These are phyloP conservation scores for Yamadazyma nakazawae DNA, from an alignment of 805 yeast species.

Conservation along the genomic window DNA sequence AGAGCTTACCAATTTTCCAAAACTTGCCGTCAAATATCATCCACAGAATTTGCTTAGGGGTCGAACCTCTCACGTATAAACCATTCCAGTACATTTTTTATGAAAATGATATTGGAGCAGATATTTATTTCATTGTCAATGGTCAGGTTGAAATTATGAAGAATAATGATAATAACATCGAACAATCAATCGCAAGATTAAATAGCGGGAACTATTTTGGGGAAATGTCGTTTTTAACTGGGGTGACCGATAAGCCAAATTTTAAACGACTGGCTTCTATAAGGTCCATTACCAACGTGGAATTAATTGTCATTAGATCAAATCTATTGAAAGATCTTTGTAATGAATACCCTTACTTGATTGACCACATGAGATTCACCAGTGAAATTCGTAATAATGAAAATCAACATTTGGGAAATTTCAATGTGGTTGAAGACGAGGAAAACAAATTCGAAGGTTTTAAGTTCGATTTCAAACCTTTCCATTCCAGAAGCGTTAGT, in stretches of 20 bases:
- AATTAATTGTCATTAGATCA: slow-evolving; percentile 58
- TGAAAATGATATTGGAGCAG: slow-evolving; percentile 59
- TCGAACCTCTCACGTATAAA: slow-evolving; percentile 50
- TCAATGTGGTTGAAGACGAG: neutral
- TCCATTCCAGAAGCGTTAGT: slow-evolving; percentile 16
- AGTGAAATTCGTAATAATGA: slow-evolving; percentile 47
- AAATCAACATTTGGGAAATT: slow-evolving; percentile 1
- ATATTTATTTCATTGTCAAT: slow-evolving; percentile 60
- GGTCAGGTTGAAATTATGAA: slow-evolving; percentile 72
- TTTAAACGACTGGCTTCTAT: slow-evolving; percentile 56
- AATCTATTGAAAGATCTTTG: slow-evolving; percentile 53
- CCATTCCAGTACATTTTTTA: slow-evolving; percentile 60
- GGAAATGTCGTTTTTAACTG: slow-evolving; percentile 66
- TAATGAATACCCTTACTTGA: slow-evolving; percentile 53
- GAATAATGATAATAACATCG: slow-evolving; percentile 10
- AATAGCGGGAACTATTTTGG: slow-evolving; percentile 69
- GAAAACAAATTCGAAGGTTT: slow-evolving; percentile 8
- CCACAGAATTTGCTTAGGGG: slow-evolving; percentile 62
- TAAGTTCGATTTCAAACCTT: slow-evolving; percentile 14
- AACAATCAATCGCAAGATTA: slow-evolving; percentile 51
- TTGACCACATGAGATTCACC: slow-evolving; percentile 57
- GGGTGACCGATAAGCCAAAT: slow-evolving; percentile 31
- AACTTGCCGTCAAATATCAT: slow-evolving; percentile 55
- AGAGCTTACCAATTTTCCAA: slow-evolving; percentile 56
- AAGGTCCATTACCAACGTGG: slow-evolving; percentile 57